These are phyloP conservation scores for Arthrocladium fulminans DNA, from an alignment of 2,329 filamentous ascomycete genomes.

Conservation along the genomic window DNA sequence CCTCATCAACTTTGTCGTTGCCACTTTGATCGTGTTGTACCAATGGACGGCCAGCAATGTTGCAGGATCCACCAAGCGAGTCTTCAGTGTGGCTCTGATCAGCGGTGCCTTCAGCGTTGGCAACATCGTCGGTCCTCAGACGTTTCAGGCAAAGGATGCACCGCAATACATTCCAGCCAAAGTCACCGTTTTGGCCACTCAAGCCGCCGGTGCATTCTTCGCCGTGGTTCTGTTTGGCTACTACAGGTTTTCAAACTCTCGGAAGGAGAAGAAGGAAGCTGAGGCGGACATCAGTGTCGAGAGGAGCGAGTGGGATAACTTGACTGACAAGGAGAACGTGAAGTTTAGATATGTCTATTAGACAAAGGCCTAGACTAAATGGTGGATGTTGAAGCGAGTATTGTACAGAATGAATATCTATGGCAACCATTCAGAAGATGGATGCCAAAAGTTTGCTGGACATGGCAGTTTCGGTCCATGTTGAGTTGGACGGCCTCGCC, in stretches of 20 bases:
- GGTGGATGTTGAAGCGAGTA: no score
- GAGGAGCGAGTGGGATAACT: slow-evolving; percentile 13
- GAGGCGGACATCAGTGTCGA: slow-evolving; percentile 3
- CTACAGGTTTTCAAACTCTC: slow-evolving; percentile 28
- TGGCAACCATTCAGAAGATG: no score
- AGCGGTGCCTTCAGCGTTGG: slow-evolving; percentile 38
- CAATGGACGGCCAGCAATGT: slow-evolving; percentile 41
- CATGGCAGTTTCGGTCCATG: no score
- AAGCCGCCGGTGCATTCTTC: slow-evolving; percentile 26
- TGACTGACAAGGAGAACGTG: slow-evolving; percentile 28
- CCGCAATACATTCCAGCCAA: slow-evolving; percentile 36
- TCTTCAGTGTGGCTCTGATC: slow-evolving; percentile 39
- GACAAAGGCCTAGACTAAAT: no score
- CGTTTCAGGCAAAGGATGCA: slow-evolving; percentile 35
- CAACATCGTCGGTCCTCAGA: slow-evolving; percentile 39
- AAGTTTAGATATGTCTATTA: slow-evolving; percentile 23
- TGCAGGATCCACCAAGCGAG: slow-evolving; percentile 43
- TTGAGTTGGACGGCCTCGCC: no score
- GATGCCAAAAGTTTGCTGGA: no score
- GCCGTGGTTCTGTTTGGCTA: slow-evolving; percentile 24
- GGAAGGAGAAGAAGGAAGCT: slow-evolving; percentile 16
- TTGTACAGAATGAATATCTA: no score
- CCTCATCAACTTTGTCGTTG: slow-evolving; percentile 37
- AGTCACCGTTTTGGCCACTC: slow-evolving; percentile 33
- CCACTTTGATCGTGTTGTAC: slow-evolving; percentile 30